phyloP scores from a whole-genome alignment of 306 rosid genomes.

The Prinsepia uniflora region DNA sequence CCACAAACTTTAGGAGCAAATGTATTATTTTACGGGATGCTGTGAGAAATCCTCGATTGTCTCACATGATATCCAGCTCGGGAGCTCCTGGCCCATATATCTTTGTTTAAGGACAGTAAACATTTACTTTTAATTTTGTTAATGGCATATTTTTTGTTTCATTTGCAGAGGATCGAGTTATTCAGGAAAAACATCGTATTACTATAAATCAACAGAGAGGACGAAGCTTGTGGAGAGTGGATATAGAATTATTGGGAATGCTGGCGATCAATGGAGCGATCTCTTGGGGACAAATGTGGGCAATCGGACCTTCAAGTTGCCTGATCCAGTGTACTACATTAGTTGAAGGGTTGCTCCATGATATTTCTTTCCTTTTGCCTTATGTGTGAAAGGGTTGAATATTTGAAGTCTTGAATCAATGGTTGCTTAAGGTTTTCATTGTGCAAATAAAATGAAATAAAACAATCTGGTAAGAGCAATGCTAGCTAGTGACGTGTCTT shows the following conservation, averaged over 20 bases:
- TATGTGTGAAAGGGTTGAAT: not conserved
- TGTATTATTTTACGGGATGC: too few relatives aligned
- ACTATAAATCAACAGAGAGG: slow-evolving; percentile 49
- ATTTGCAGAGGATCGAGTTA: slow-evolving; percentile 28
- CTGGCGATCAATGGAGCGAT: slow-evolving; percentile 74
- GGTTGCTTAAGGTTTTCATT: not conserved
- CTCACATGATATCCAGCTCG: too few relatives aligned
- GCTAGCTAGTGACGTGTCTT: too few relatives aligned
- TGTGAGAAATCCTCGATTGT: too few relatives aligned
- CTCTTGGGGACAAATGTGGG: slow-evolving; percentile 41
- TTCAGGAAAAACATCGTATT: slow-evolving; percentile 26
- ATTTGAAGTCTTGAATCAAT: not conserved
- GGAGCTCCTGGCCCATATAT: too few relatives aligned
- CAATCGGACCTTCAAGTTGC: slow-evolving; percentile 56
- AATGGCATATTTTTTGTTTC: not conserved
- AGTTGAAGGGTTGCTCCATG: slow-evolving; percentile 15
- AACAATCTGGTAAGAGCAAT: not conserved
- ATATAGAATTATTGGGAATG: slow-evolving; percentile 52
- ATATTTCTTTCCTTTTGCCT: not conserved
- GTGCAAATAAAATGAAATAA: not conserved
- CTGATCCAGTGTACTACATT: slow-evolving; percentile 61
- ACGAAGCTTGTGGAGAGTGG: slow-evolving; percentile 36
- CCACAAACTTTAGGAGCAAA: too few relatives aligned
- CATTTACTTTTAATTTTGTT: too few relatives aligned
- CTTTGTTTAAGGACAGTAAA: too few relatives aligned